A percentile compares a stretch with the other conserved stretches of the same genome.
These are phyloP conservation scores for Aristolochia fimbriata DNA, from an alignment of 164 flowering plant genomes.

Conservation along the genomic window DNA sequence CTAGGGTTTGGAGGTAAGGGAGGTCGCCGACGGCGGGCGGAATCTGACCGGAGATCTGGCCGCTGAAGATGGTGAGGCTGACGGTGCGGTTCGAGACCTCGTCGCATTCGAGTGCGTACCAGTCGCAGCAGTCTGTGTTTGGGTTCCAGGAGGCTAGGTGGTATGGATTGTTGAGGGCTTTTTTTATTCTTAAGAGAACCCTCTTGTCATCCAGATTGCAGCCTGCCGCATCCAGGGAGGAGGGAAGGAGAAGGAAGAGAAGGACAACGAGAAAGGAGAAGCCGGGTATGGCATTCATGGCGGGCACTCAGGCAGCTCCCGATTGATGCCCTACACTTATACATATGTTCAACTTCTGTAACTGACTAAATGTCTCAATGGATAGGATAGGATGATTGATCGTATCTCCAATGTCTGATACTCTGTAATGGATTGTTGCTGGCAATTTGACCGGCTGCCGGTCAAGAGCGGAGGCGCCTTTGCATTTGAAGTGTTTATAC, in stretches of 20 bases:
- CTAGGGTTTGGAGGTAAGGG: constrained; percentile 40
- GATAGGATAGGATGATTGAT: too few species aligned
- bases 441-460: too few species aligned
- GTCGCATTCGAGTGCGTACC: constrained; percentile 53
- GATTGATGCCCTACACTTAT: too few species aligned
- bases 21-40: constrained; percentile 53
- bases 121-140: constrained; percentile 49
- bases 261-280: background rate
- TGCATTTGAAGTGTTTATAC: too few species aligned
- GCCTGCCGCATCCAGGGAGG: constrained; percentile 4
- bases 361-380: too few species aligned
- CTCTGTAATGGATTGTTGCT: too few species aligned
- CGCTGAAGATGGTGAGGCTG: constrained; percentile 32
- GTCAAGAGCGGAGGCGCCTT: too few species aligned
- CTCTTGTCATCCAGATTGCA: constrained; percentile 64
- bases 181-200: constrained; percentile 54
- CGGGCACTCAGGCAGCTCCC: too few species aligned
- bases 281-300: too few species aligned
- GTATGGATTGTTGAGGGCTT: constrained; percentile 48
- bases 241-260: constrained; percentile 4
- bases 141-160: constrained; percentile 46
- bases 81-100: constrained; percentile 36
- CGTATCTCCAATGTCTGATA: too few species aligned
- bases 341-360: too few species aligned
- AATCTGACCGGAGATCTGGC: constrained; percentile 39